Base-by-base conservation (phyloP, 163 green algal genomes). In the Scenedesmus sp. region DNA sequence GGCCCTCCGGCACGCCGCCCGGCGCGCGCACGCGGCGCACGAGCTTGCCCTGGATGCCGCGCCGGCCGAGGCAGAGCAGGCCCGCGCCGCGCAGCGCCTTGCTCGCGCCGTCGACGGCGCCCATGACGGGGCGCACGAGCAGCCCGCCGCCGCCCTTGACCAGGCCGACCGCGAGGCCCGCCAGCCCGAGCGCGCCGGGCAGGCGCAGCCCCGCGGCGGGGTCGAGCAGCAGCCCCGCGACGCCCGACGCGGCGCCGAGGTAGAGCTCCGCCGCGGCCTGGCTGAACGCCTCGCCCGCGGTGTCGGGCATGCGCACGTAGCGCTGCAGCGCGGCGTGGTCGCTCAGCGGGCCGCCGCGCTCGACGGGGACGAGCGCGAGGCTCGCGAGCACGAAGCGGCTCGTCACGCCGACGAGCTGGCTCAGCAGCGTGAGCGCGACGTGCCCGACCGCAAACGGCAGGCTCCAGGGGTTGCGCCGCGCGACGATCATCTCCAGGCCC, bases 1-100 rank as follows among this genome's bases (percentile, higher is more conserved):
- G 50, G 42, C 67, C 63, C 53, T 87, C 74, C n/a, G n/a, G n/a
- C 22, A 72, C 77, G 29, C 75, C 84, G 34, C 91, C 92, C 1
- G 93, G 92, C 4, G 92, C 87, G 18, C 85, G 74, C 33, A 96
- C 84, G 24, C 93, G 85, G 4, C 88, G 77, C 18, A 87, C 73
- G 4, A 89, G 73, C 77, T 88, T 88, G 57, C 87, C 87, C 48
- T 94, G 86, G 82, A 97, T 97, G 81, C 91, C 93, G 56, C 93
- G 80, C 77, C 87, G 88, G 18, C 93, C 93, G 70, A 96, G 78
- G 77, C 86, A 94, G 57, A 91, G 50, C 48, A 97, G 85, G 1
- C 89, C 92, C 6, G 92, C 39, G 18, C 91, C 91, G 48, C 91
- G 83, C 9, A 91, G 44, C 0, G 86, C 18, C 83, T 94, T 94